Evolutionary conservation across 306 rosid genomes (phyloP).

Genomic region (cucumber (Cucumis sativus)): Cucumber_9930_V3 NC_026656.2:8045501-8046000

Average conservation of each 20-base stretch:
- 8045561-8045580: neutral
- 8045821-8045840: slow-evolving; percentile 4
- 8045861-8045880: neutral
- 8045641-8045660: neutral
- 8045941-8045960: neutral
- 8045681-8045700: neutral
- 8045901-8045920: slow-evolving; percentile 32
- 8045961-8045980: neutral
- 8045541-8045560: neutral
- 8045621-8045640: neutral
- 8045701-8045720: neutral
- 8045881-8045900: slow-evolving; percentile 12
- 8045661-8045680: neutral
- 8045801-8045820: neutral
- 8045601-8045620: neutral
- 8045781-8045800: slow-evolving; percentile 15
- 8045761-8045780: slow-evolving; percentile 53
- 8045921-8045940: slow-evolving; percentile 1
- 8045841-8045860: neutral
- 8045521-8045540: neutral
- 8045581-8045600: neutral
- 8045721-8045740: neutral
- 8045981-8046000: neutral
- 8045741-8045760: slow-evolving; percentile 32
- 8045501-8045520: neutral